Base-by-base conservation (phyloP, 1,284 basidiomycete genomes). In the Anthracocystis walkeri region DNA sequence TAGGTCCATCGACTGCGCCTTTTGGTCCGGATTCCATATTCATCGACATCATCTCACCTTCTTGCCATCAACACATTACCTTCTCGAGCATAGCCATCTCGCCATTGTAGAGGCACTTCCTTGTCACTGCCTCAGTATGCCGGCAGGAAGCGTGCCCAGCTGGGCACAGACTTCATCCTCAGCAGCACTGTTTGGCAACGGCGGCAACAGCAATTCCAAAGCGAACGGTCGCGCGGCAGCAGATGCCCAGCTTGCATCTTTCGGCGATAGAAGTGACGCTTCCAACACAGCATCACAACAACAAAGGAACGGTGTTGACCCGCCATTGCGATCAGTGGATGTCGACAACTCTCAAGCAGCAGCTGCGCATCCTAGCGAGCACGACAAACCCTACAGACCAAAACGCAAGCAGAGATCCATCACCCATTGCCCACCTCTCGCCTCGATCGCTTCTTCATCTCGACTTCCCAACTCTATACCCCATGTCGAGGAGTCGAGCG, bases 141-240 rank as follows among this genome's bases (percentile, higher is more conserved):
- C 68, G 8, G 44, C 68, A 58, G 69, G 51, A 58, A 40, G 69
- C 35, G 58, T 66, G 63, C 69, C 69, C 56, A 72, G 56, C 63
- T 72, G 69, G 69, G 69, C 63, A 4, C 33, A 58, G 48, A 72
- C 69, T 11, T 66, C 69, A 7, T 63, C 69, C 51, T 72, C 69
- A 40, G 35, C 69, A 40, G 56, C 59, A 18, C 41, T 71, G 8
- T 71, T 71, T 16, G 69, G 69, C 44, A 35, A 35, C 12, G 56
- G 54, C 8, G 61, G 51, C n/a, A 42, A 52, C 10, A 51, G 56
- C 27, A 48, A n/a, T 4, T 50, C 56, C 45, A 58, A 71, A 18
- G n/a, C 50, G 29, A 59, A 8, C 12, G 50, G 27, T 29, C 53
- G 44, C 44, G 40, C 58, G 58, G 62, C 62, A 40, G 50, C 55